phyloP scores from a whole-genome alignment of 192 early-diverging fungal genomes.

The Coemansia erecta region DNA sequence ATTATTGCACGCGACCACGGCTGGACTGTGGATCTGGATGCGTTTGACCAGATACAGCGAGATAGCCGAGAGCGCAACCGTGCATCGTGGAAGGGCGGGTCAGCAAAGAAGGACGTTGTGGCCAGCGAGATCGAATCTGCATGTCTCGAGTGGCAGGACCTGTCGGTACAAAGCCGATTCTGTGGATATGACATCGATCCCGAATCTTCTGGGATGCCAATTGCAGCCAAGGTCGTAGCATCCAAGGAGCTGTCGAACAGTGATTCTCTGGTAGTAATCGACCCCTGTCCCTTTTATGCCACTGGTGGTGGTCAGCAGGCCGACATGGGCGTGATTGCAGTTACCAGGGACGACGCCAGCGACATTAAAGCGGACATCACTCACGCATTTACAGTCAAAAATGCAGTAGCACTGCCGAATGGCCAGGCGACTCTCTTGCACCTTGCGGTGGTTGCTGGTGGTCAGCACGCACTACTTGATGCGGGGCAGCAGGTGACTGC shows the following conservation, averaged over 20 bases:
- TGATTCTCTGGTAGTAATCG: slow-evolving; percentile 68
- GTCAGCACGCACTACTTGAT: slow-evolving; percentile 72
- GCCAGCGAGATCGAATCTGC: slow-evolving; percentile 85
- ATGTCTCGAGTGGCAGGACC: slow-evolving; percentile 70
- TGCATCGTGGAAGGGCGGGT: slow-evolving; percentile 52
- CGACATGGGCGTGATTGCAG: slow-evolving; percentile 78
- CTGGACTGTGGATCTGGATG: slow-evolving; percentile 74
- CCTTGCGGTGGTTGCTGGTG: slow-evolving; percentile 75
- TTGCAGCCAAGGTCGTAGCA: slow-evolving; percentile 49
- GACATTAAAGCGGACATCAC: slow-evolving; percentile 35
- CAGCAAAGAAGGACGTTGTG: slow-evolving; percentile 59
- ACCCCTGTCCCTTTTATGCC: slow-evolving; percentile 95
- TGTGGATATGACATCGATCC: slow-evolving; percentile 77
- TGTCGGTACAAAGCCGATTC: slow-evolving; percentile 73
- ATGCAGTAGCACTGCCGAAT: slow-evolving; percentile 43
- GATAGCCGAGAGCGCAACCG: slow-evolving; percentile 74
- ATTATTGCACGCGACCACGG: slow-evolving; percentile 95
- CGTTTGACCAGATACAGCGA: slow-evolving; percentile 73
- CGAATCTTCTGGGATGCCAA: slow-evolving; percentile 62
- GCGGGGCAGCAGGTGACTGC: slow-evolving; percentile 63
- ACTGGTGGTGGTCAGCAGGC: slow-evolving; percentile 92
- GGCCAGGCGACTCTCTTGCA: slow-evolving; percentile 85
- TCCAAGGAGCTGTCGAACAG: slow-evolving; percentile 43
- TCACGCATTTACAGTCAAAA: slow-evolving; percentile 78
- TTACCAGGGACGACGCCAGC: slow-evolving; percentile 30